A percentile compares a stretch with the other conserved stretches of the same genome.
phyloP scores from a whole-genome alignment of 305 asterid genomes.

The Ilex paraguariensis region DNA sequence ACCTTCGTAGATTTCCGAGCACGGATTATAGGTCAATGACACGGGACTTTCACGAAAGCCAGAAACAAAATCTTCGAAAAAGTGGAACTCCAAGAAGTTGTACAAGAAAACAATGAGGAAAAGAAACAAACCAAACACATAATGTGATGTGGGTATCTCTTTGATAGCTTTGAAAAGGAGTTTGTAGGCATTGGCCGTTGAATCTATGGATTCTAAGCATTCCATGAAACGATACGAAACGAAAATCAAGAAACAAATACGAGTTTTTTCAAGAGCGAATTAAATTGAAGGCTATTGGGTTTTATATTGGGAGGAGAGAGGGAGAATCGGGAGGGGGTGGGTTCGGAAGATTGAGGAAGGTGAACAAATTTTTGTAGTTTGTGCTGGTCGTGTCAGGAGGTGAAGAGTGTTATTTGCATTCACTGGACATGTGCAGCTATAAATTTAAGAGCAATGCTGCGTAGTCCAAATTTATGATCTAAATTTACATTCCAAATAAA shows the following conservation, averaged over 20 bases:
- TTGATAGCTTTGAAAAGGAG: constrained; percentile 24
- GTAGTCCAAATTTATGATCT: no score
- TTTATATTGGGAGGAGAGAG: no score
- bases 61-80: constrained; percentile 47
- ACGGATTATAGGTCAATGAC: constrained; percentile 38
- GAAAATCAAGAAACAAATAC: constrained; percentile 1
- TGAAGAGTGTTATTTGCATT: no score
- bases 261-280: no score
- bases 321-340: no score
- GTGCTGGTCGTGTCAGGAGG: no score
- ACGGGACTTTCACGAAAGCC: constrained; percentile 63
- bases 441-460: no score
- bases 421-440: no score
- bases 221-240: constrained; percentile 26
- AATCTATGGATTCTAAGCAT: constrained; percentile 28
- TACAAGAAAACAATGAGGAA: constrained; percentile 29
- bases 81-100: constrained; percentile 61
- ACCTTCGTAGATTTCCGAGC: constrained; percentile 49
- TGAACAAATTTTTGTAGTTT: no score
- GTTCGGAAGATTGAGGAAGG: no score
- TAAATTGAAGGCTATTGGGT: no score
- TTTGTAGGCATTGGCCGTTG: constrained; percentile 31
- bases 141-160: constrained; percentile 52
- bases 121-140: constrained; percentile 24
- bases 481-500: no score